Percentiles rank a stretch among this genome's conserved stretches.
Evolutionary conservation across 2,329 filamentous ascomycete genomes (phyloP).

Genomic region (Verticillium albo-atrum): DNA sequence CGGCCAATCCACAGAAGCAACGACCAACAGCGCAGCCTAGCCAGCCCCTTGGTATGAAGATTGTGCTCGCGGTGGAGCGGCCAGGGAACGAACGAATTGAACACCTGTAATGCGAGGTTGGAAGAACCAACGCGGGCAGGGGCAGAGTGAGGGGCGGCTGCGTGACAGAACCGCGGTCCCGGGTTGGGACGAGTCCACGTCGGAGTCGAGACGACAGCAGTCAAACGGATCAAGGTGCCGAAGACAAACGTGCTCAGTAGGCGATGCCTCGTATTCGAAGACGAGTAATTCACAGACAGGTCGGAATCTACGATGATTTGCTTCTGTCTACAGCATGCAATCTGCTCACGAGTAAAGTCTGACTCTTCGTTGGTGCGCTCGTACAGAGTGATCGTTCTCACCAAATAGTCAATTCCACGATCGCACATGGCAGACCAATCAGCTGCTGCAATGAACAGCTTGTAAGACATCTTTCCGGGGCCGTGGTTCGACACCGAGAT

Average conservation of each 20-base stretch:
- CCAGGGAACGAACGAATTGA: not conserved
- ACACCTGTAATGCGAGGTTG: not conserved
- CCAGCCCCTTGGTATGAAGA: not conserved
- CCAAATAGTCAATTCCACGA: not conserved
- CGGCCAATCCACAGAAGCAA: not conserved
- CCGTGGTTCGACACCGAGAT: not conserved
- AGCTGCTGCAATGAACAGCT: not conserved
- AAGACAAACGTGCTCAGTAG: not conserved
- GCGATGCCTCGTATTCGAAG: not conserved
- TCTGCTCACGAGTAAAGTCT: not conserved
- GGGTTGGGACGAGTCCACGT: not conserved
- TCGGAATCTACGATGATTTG: not conserved
- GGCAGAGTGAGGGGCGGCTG: not conserved
- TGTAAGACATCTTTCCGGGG: not conserved
- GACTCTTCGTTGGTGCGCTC: not conserved
- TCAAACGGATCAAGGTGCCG: not conserved
- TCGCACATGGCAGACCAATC: not conserved
- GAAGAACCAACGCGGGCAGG: not conserved
- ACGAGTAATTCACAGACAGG: not conserved
- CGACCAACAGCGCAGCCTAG: too few species aligned
- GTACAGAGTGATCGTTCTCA: not conserved
- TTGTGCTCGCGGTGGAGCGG: not conserved
- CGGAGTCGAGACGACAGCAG: not conserved
- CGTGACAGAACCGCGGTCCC: not conserved
- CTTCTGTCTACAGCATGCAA: too few species aligned